phyloP scores from a whole-genome alignment of 2,329 filamentous ascomycete genomes.

The Sarocladium oryzae region DNA sequence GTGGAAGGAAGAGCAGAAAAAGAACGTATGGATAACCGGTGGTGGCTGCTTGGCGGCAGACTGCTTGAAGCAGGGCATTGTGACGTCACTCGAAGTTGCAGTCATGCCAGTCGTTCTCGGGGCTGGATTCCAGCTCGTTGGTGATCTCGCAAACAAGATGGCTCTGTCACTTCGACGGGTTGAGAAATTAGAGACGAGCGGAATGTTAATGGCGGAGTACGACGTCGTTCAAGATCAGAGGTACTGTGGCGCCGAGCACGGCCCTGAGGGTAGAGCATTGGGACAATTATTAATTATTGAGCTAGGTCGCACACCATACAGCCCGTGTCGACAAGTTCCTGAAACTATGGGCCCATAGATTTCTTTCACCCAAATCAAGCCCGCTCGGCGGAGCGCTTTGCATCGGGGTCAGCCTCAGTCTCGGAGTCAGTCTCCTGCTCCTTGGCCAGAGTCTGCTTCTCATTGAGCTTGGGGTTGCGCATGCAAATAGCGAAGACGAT shows the following conservation, averaged over 20 bases:
- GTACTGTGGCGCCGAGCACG: background rate
- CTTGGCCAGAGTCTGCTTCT: conserved; percentile 36
- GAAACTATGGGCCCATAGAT: too few relatives aligned
- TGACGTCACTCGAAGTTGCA: conserved; percentile 25
- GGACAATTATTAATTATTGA: background rate
- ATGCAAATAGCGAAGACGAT: conserved; percentile 36
- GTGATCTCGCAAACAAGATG: background rate
- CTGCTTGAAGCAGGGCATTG: conserved; percentile 21
- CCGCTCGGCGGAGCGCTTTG: background rate
- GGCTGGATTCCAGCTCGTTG: conserved; percentile 19
- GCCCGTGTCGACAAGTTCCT: too few relatives aligned
- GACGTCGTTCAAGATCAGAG: conserved; percentile 3
- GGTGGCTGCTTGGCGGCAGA: conserved; percentile 22
- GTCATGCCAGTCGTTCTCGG: conserved; percentile 19
- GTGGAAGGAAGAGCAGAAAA: conserved; percentile 17
- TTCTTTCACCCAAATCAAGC: background rate
- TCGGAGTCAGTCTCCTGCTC: conserved; percentile 17
- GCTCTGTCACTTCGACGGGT: conserved; percentile 12
- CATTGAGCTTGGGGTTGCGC: conserved; percentile 39
- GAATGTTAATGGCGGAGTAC: conserved; percentile 18
- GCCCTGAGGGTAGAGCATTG: background rate
- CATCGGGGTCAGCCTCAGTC: conserved; percentile 11
- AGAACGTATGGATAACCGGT: conserved; percentile 31
- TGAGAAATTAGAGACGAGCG: conserved; percentile 14
- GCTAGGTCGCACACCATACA: too few relatives aligned